phyloP scores from a whole-genome alignment of 768 basidiomycete genomes.

The Saitozyma podzolica region DNA sequence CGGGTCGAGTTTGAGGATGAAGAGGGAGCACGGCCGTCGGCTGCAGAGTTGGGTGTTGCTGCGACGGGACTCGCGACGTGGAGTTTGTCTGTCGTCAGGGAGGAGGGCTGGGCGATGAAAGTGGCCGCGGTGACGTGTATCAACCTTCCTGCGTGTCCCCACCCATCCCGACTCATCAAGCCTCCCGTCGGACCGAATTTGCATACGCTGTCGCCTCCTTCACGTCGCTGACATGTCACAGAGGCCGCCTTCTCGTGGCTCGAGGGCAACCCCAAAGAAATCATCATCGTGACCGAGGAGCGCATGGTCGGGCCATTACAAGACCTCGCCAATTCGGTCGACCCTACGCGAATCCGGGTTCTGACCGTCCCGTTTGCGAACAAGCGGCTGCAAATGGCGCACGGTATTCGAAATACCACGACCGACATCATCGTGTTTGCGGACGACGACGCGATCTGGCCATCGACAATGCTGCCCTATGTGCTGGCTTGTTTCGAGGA shows the following conservation, averaged over 20 bases:
- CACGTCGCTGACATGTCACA: slow-evolving; percentile 25
- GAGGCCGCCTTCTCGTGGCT: slow-evolving; percentile 91
- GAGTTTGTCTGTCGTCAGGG: no score
- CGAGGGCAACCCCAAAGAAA: slow-evolving; percentile 83
- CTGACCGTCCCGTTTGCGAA: slow-evolving; percentile 90
- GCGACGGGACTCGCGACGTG: no score
- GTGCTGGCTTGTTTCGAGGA: slow-evolving; percentile 91
- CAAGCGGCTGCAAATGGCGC: slow-evolving; percentile 89
- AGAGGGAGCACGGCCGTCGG: no score
- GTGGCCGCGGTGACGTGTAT: no score
- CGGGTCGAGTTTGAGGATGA: no score
- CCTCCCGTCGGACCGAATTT: no score
- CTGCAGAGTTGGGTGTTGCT: no score
- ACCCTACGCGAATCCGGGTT: slow-evolving; percentile 74
- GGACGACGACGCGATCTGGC: slow-evolving; percentile 96
- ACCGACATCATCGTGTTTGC: slow-evolving; percentile 94
- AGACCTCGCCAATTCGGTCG: slow-evolving; percentile 82
- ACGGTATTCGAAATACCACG: slow-evolving; percentile 84
- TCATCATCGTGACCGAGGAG: slow-evolving; percentile 76
- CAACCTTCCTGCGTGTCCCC: no score
- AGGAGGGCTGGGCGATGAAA: no score
- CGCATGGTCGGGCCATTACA: slow-evolving; percentile 86
- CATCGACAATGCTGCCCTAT: slow-evolving; percentile 82
- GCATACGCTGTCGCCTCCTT: no score
- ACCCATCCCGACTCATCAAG: not conserved